Evolutionary conservation across 768 basidiomycete genomes (phyloP).

Genomic region (Tubosaeta sp.): DNA sequence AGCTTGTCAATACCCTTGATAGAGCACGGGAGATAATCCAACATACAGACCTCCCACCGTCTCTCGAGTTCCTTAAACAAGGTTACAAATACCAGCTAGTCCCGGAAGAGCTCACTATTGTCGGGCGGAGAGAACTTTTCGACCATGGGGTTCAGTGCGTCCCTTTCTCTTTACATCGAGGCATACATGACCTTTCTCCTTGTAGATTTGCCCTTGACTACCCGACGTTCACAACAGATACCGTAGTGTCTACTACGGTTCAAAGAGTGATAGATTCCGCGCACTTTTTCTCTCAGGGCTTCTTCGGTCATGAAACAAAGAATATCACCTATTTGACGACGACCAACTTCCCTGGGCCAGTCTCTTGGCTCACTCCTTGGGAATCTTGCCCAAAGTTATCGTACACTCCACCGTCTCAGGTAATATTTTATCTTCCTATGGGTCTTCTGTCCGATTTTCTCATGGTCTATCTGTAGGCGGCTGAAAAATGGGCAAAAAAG

Average conservation of each 20-base stretch:
- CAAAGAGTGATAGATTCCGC: constrained; percentile 37
- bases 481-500: constrained; percentile 28
- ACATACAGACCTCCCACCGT: constrained; percentile 28
- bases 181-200: neutral
- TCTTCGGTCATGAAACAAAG: constrained; percentile 32
- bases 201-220: constrained; percentile 20
- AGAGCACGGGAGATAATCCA: constrained; percentile 20
- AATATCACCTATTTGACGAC: constrained; percentile 27
- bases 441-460: neutral
- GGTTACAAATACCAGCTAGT: constrained; percentile 34
- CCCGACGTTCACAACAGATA: constrained; percentile 15
- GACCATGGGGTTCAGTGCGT: constrained; percentile 37
- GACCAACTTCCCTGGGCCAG: constrained; percentile 29
- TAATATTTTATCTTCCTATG: neutral
- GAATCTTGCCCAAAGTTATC: constrained; percentile 27
- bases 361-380: constrained; percentile 40
- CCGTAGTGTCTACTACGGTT: constrained; percentile 8
- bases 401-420: neutral
- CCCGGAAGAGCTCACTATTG: constrained; percentile 33
- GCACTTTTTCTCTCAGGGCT: constrained; percentile 37
- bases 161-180: neutral
- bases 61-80: constrained; percentile 34
- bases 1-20: constrained; percentile 31
- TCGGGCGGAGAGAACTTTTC: constrained; percentile 37
- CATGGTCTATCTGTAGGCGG: neutral